Evolutionary conservation across 179 eudicot genomes (phyloP), one percentile per base, ranked within the genome.

Genomic region (Vitellaria paradoxa): DNA sequence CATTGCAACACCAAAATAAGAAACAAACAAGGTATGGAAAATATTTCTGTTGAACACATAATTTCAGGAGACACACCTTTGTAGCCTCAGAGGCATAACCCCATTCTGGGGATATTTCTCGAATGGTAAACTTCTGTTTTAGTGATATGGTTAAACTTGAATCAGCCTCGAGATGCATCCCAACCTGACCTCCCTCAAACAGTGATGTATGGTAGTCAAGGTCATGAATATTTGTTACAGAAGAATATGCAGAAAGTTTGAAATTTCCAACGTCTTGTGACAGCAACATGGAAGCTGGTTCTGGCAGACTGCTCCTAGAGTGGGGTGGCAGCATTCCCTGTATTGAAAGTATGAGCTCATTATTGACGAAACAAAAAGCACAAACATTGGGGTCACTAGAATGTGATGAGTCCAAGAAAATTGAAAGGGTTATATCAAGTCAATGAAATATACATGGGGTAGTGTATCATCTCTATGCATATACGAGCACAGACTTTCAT

Each of bases 61-160:
- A 65, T 42, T 37, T 47, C 75, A 83, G 17, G 69, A 30, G 37
- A 70, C 61, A 24, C 85, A 92, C 99, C 97, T 91, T 95, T 5
- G 97, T 86, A 68, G 84, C 79, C 80, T 88, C 91, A 30, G 79
- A 63, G 59, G 88, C 77, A 84, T 80, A 90, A 73, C 97, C 93
- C 97, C 97, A 93, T 67, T 87, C 90, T 7, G 99, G 99, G 65
- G 91, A 91, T 78, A 95, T 81, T 77, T 89, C 97, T 15, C 79
- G 85, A 80, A 95, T 93, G 11, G 88, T 87, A 75, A 89, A 95
- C 82, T 83, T 93, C 84, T 93, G 97, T 66, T 78, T 84, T 67
- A 84, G 85, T 24, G 95, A 75, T 65, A 90, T 84, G 67, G 90
- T 89, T 83, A 90, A 84, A 81, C 89, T 88, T 76, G 88, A 73